These are phyloP conservation scores for Zygosaccharomyces bailii DNA, from an alignment of 805 yeast species.

Conservation along the genomic window DNA sequence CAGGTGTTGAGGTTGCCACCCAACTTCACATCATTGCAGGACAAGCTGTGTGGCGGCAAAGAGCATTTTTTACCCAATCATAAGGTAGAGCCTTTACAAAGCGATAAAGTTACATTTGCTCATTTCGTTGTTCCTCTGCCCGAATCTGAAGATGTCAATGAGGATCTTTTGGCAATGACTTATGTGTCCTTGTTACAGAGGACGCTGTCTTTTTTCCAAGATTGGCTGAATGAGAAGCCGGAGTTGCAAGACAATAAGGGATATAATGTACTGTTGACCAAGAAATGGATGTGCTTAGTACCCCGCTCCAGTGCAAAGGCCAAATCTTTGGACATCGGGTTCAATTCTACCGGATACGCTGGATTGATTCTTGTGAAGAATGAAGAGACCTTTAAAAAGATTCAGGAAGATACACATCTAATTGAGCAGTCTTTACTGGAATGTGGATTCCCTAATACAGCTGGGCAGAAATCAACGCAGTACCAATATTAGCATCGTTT, in stretches of 20 bases:
- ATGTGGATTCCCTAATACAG: slow-evolving; percentile 64
- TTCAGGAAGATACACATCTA: slow-evolving; percentile 43
- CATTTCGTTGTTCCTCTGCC: slow-evolving; percentile 75
- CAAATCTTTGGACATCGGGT: slow-evolving; percentile 48
- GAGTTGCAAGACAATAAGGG: slow-evolving; percentile 43
- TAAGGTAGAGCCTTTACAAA: slow-evolving; percentile 57
- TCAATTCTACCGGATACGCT: slow-evolving; percentile 76
- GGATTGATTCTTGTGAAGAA: slow-evolving; percentile 78
- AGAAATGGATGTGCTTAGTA: slow-evolving; percentile 78
- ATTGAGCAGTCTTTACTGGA: slow-evolving; percentile 53
- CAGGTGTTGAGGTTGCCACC: slow-evolving; percentile 76
- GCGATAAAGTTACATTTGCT: slow-evolving; percentile 66
- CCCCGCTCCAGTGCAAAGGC: slow-evolving; percentile 66
- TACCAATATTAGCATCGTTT: slow-evolving; percentile 49
- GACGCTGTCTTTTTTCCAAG: slow-evolving; percentile 62
- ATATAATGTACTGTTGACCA: slow-evolving; percentile 79
- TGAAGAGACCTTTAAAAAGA: slow-evolving; percentile 48
- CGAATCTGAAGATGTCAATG: slow-evolving; percentile 43
- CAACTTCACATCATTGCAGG: slow-evolving; percentile 56
- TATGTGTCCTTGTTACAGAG: slow-evolving; percentile 73
- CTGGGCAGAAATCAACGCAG: slow-evolving; percentile 56
- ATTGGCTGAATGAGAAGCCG: slow-evolving; percentile 37
- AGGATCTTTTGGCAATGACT: slow-evolving; percentile 60
- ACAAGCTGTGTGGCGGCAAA: slow-evolving; percentile 40
- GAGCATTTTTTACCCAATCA: slow-evolving; percentile 53